Evolutionary conservation across 805 yeast species (phyloP), one percentile per base, ranked within the genome.

Genomic region (Candida piceae): DNA sequence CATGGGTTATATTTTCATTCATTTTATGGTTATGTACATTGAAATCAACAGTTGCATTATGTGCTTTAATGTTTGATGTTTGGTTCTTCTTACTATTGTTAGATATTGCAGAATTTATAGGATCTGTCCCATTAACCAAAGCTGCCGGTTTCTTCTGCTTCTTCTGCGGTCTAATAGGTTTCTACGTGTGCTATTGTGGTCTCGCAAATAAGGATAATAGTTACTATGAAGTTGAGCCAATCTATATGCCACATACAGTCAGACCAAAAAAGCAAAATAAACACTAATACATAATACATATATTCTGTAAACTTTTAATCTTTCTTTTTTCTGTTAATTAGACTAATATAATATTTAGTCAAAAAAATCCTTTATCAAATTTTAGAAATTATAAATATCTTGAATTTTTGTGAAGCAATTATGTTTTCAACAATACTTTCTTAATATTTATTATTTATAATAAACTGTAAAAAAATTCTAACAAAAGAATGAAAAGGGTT

Each of bases 1-100:
- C 74, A 0, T 76, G 79, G 78, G 67, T 69, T 13, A 54, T 76
- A 2, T 74, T 72, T 49, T 63, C 77, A 5, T 69, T 70, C 36
- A 41, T 64, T 35, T 60, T 72, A 50, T 63, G 70, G 60, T 42
- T 66, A 23, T 64, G 68, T 40, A 71, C 78, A 4, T 60, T 68
- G 50, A 73, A 71, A 50, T 66, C 78, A 3, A 72, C 78, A 1
- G 46, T 66, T 32, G 54, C 67, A 7, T 59, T 72, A 40, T 50
- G 61, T 23, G 38, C 54, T 5, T 57, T 72, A 21, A 60, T 73
- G 51, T 58, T 69, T 34, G 53, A 61, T 19, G 63, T 72, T 41
- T 67, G 67, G 57, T 55, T 69, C 46, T 72, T 73, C 38, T 68
- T 70, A 41, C 51, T 72, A 28, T 46, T 68, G 24, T 61, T 74